Conservation (phyloP, 345 rosid genomes). For the Eucalyptus polybractea region DNA sequence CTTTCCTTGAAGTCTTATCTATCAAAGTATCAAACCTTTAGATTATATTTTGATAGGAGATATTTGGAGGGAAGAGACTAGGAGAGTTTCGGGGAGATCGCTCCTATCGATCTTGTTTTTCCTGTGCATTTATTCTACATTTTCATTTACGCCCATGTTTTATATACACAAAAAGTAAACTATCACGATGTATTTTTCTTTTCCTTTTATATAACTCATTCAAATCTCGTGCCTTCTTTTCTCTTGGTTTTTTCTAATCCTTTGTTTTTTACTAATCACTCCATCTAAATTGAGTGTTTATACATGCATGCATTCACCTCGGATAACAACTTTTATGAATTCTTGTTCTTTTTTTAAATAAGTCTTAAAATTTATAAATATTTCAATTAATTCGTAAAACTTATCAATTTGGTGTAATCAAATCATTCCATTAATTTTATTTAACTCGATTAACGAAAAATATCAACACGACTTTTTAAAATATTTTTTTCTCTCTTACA, state of each 20-base stretch:
- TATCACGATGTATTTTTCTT: background rate
- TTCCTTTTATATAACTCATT: background rate
- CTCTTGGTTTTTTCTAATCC: background rate
- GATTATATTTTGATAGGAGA: background rate
- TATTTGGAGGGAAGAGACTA: background rate
- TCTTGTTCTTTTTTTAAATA: too few species aligned
- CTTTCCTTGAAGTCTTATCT: background rate
- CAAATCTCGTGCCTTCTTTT: background rate
- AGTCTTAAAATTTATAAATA: too few species aligned
- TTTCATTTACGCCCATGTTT: background rate
- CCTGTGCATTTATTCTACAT: background rate
- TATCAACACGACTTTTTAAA: fast-evolving
- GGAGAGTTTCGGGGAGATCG: too few species aligned
- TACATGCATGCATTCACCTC: background rate
- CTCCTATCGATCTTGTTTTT: background rate
- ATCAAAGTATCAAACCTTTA: background rate
- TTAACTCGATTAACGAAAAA: background rate
- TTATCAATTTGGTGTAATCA: fast-evolving
- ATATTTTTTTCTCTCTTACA: background rate
- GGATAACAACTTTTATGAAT: background rate
- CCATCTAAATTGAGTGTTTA: background rate
- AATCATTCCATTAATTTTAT: too few species aligned
- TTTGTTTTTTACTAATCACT: background rate
- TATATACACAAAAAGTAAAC: background rate
- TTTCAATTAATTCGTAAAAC: too few species aligned